Base-by-base conservation (phyloP, 78 protist species). In the Dictyostelium purpureum region DNA sequence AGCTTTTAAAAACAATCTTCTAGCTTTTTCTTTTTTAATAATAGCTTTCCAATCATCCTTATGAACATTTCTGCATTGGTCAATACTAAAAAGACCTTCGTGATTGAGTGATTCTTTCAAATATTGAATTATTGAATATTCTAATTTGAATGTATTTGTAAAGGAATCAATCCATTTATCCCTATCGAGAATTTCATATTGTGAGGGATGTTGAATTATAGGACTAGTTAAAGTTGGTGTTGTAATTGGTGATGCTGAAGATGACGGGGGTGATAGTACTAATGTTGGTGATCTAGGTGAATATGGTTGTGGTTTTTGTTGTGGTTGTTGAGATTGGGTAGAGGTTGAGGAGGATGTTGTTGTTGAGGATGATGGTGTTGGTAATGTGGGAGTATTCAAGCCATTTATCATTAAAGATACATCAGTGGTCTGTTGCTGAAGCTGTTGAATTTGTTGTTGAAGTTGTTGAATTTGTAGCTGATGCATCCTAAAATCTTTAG, bases 1-100 rank as follows among this genome's bases (percentile, higher is more conserved):
- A 19, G 89, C 76, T 35, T 80, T 80, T 28, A 65, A 18, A 37
- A 80, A 67, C 33, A 38, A 1, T 51, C 67, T 80, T 10, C 89
- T 31, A 18, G 78, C 42, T 49, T 47, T 51, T 5, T 26, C 28
- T 35, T 80, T 80, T 24, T 80, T 71, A 16, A 63, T 26, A 5
- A 80, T 80, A 14, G 24, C 28, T 47, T 42, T 61, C 67, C 61
- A 67, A 12, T 80, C 89, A 4, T 66, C 77, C 33, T 47, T 18
- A 7, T 26, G 1, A 9, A 31, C 16, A 33, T 52, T 38, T 37
- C 31, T 49, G 0, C 69, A 43, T n/a, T 38, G 70, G 6, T 80
- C 89, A 38, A 80, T 43, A 51, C 28, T 67, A 38, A 80, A 70
- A 7, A 80, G 47, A 47, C 37, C 47, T 35, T 80, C 47, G 10